A percentile compares a stretch with the other conserved stretches of the same genome.
phyloP scores from a whole-genome alignment of 225 moss, liverwort and hornwort species.

The Sphagnum contortum region DNA sequence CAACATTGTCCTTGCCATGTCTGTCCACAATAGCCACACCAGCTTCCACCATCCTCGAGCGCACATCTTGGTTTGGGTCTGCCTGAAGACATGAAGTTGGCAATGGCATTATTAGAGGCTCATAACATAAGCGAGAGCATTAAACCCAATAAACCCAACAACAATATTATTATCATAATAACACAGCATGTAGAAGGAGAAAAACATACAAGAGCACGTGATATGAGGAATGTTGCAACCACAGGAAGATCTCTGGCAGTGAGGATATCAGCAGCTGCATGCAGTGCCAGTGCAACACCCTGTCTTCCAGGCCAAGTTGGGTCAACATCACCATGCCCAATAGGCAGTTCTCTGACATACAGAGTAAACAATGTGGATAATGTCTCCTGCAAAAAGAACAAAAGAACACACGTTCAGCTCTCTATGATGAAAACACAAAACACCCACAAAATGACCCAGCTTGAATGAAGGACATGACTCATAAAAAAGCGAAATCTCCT shows the following conservation, averaged over 20 bases:
- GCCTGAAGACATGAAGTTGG: conserved; percentile 36
- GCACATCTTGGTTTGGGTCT: conserved; percentile 78
- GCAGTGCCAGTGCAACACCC: conserved; percentile 77
- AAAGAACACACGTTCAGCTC: neutral
- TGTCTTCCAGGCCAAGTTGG: conserved; percentile 86
- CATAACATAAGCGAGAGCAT: too few relatives aligned
- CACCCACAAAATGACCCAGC: neutral
- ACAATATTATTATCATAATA: too few relatives aligned
- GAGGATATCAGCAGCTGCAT: conserved; percentile 87
- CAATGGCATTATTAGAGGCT: too few relatives aligned
- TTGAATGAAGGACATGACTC: too few relatives aligned
- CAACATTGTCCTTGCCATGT: conserved; percentile 86
- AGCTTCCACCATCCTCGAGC: conserved; percentile 89
- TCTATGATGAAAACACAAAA: too few relatives aligned
- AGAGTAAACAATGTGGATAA: conserved; percentile 55
- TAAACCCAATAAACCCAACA: too few relatives aligned
- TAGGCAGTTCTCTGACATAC: conserved; percentile 73
- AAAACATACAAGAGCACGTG: conserved; percentile 74
- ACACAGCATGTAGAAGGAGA: too few relatives aligned
- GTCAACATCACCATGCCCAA: conserved; percentile 54
- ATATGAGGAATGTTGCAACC: conserved; percentile 91
- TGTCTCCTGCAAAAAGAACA: conserved; percentile 50
- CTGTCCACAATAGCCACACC: conserved; percentile 92
- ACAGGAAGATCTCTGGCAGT: conserved; percentile 67
- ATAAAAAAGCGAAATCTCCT: too few relatives aligned